Evolutionary conservation across 2,329 filamentous ascomycete species (phyloP).

Genomic region (Xylaria hypoxylon): DNA sequence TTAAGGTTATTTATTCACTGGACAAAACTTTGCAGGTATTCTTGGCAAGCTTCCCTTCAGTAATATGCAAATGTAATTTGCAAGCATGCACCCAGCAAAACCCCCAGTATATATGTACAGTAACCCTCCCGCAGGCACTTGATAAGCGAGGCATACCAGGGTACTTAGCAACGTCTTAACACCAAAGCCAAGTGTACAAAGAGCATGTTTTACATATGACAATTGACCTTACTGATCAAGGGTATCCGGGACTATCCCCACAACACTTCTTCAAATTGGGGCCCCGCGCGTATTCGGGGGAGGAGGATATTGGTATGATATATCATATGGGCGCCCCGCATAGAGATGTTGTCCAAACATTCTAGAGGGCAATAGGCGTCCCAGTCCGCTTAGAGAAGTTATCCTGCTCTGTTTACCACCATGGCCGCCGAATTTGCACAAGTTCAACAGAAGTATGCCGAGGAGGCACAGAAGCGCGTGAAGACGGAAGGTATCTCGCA

Average conservation of each 20-base stretch:
- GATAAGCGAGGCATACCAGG: too few species aligned
- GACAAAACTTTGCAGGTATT: not conserved
- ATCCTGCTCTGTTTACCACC: conserved; percentile 5
- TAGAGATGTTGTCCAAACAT: not conserved
- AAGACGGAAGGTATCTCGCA: conserved; percentile 47
- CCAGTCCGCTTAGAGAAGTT: not conserved
- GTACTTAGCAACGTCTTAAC: too few species aligned
- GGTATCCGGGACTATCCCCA: not conserved
- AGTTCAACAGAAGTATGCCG: conserved; percentile 46
- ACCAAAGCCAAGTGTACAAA: too few species aligned
- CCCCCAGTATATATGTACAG: not conserved
- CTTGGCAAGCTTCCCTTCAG: not conserved
- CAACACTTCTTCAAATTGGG: not conserved
- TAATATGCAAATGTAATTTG: not conserved
- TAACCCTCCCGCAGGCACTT: too few species aligned
- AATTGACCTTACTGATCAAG: not conserved
- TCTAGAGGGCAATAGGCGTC: not conserved
- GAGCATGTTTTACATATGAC: not conserved
- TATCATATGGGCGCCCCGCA: conserved; percentile 4
- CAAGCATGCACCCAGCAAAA: not conserved
- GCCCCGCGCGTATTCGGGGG: conserved; percentile 12
- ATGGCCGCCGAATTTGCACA: conserved; percentile 44
- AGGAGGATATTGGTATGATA: not conserved
- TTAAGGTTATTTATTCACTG: too few species aligned
- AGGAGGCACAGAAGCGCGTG: conserved; percentile 48